Conservation (phyloP, 2,329 filamentous ascomycete genomes). For the Sclerotinia minor region DNA sequence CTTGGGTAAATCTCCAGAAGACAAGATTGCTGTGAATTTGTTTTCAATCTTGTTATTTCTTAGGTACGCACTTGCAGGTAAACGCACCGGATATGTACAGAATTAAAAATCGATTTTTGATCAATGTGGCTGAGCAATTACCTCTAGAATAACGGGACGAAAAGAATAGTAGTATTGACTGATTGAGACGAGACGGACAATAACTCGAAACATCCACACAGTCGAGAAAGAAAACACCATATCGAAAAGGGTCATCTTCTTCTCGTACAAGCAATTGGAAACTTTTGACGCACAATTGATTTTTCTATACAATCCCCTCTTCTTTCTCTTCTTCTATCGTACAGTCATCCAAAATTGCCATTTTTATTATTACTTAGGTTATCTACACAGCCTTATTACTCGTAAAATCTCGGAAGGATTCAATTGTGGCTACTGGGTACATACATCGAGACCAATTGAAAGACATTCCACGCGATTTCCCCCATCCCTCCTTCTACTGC, state of each 20-base stretch:
- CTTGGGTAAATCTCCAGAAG: not conserved
- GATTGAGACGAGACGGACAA: not conserved
- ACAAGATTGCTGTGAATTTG: not conserved
- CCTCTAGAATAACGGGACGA: not conserved
- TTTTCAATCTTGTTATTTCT: not conserved
- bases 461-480: constrained; percentile 7
- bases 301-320: not conserved
- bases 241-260: not conserved
- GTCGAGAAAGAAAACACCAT: not conserved
- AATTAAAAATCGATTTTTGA: constrained; percentile 5
- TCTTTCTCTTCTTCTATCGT: not conserved
- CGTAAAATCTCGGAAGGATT: constrained; percentile 14
- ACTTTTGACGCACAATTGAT: not conserved
- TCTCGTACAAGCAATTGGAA: not conserved
- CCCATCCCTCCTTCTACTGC: not conserved
- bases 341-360: not conserved
- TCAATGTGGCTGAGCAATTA: constrained; percentile 15
- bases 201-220: not conserved
- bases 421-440: constrained; percentile 23
- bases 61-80: not conserved
- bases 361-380: not conserved
- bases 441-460: constrained; percentile 18
- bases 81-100: not conserved
- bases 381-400: constrained; percentile 12
- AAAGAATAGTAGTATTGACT: not conserved